These are phyloP conservation scores for Ustilago sp. DNA, from an alignment of 1,284 basidiomycete species.

Conservation along the genomic window DNA sequence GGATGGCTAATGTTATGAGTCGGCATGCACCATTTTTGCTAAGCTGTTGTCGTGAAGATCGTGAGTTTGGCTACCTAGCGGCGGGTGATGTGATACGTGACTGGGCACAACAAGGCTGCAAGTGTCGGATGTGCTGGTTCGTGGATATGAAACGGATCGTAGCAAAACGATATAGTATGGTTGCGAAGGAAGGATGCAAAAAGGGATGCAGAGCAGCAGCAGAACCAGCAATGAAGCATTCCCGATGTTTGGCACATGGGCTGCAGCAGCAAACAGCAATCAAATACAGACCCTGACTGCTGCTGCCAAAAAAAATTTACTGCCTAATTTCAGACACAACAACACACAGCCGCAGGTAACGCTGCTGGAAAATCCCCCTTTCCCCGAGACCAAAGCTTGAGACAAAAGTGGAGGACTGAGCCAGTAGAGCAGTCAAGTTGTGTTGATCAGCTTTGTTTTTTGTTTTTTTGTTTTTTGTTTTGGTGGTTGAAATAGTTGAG, in stretches of 20 bases:
- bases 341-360: neutral
- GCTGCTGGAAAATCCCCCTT: neutral
- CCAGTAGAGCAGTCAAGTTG: conserved; percentile 4
- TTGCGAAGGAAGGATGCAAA: conserved; percentile 2
- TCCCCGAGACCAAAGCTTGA: neutral
- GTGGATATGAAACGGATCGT: neutral
- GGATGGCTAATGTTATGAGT: neutral
- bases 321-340: neutral
- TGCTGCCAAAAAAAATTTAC: neutral
- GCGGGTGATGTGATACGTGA: neutral
- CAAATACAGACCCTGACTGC: conserved; percentile 1
- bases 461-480: neutral
- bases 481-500: neutral
- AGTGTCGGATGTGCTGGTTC: neutral
- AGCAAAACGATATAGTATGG: neutral
- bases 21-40: neutral
- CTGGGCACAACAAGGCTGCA: neutral
- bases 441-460: neutral
- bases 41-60: neutral
- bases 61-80: neutral
- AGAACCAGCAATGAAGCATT: conserved; percentile 9
- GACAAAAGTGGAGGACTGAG: neutral
- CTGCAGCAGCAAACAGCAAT: conserved; percentile 16
- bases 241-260: conserved; percentile 20
- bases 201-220: neutral